Percentiles rank a stretch among this genome's conserved stretches.
Conservation (phyloP, 306 rosid genomes). For the Ormosia emarginata region DNA sequence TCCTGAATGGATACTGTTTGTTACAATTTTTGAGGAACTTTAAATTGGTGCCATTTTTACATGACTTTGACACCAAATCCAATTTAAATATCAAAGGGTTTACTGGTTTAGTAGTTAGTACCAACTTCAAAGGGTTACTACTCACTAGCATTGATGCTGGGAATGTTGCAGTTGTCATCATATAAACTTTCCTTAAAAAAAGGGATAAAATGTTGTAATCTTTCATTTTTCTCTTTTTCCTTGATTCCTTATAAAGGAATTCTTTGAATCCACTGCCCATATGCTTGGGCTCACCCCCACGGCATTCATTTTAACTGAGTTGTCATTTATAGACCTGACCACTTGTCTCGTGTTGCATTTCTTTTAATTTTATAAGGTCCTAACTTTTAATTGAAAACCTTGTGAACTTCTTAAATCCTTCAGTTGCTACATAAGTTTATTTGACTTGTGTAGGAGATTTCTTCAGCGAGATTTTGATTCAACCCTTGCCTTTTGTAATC, state of each 20-base stretch:
- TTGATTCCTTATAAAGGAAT: background rate
- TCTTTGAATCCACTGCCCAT: background rate
- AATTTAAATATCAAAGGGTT: background rate
- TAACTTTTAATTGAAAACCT: background rate
- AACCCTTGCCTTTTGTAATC: slow-evolving; percentile 79
- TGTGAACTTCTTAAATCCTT: background rate
- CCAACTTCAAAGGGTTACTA: background rate
- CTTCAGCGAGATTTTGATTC: slow-evolving; percentile 97
- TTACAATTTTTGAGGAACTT: background rate
- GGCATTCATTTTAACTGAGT: background rate
- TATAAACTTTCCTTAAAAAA: background rate
- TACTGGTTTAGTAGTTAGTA: background rate
- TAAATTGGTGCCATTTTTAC: background rate
- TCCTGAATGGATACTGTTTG: background rate
- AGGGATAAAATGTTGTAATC: background rate
- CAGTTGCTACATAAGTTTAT: background rate
- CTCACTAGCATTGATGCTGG: background rate
- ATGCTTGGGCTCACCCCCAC: background rate
- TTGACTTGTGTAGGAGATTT: slow-evolving; percentile 69
- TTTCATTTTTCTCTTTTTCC: background rate
- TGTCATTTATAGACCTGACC: background rate
- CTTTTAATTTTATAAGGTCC: background rate
- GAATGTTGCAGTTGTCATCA: background rate
- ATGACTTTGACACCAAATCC: background rate
- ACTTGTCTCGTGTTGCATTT: background rate